Percentiles rank a stretch among this genome's conserved stretches.
These are phyloP conservation scores for Petunia hybrid DNA, from an alignment of 305 asterid species.

Conservation along the genomic window DNA sequence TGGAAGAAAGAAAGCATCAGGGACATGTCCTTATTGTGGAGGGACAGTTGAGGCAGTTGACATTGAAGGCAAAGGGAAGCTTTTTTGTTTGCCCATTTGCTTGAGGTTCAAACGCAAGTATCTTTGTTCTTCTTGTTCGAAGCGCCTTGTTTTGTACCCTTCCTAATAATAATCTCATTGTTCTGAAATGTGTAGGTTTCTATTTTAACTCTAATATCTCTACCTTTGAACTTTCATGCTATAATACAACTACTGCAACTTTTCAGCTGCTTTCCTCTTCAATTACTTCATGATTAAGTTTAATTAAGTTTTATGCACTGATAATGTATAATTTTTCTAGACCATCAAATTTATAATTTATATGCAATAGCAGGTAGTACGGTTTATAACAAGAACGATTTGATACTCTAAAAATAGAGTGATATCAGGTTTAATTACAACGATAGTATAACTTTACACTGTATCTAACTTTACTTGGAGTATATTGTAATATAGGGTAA, in stretches of 20 bases:
- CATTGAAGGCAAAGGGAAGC: constrained; percentile 46
- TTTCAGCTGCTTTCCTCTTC: not conserved
- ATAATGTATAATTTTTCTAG: not conserved
- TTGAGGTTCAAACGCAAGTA: constrained; percentile 55
- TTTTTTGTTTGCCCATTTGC: constrained; percentile 58
- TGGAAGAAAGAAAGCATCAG: constrained; percentile 56
- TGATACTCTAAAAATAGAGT: too few species aligned
- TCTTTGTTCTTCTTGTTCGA: constrained; percentile 55
- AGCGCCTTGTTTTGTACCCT: constrained; percentile 52
- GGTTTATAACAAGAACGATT: not conserved
- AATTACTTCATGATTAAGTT: not conserved
- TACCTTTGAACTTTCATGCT: too few species aligned
- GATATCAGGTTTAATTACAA: too few species aligned
- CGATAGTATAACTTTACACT: too few species aligned
- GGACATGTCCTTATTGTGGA: constrained; percentile 61
- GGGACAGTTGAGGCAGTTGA: constrained; percentile 59
- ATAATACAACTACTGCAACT: not conserved
- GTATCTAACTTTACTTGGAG: too few species aligned
- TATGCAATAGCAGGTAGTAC: not conserved
- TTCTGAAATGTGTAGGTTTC: not conserved
- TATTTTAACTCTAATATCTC: not conserved
- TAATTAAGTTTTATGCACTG: not conserved
- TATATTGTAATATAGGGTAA: too few species aligned
- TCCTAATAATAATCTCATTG: not conserved
- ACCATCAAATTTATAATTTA: not conserved